Conservation (phyloP, 495 filamentous ascomycete species). For the Immersiella caudata region DNA sequence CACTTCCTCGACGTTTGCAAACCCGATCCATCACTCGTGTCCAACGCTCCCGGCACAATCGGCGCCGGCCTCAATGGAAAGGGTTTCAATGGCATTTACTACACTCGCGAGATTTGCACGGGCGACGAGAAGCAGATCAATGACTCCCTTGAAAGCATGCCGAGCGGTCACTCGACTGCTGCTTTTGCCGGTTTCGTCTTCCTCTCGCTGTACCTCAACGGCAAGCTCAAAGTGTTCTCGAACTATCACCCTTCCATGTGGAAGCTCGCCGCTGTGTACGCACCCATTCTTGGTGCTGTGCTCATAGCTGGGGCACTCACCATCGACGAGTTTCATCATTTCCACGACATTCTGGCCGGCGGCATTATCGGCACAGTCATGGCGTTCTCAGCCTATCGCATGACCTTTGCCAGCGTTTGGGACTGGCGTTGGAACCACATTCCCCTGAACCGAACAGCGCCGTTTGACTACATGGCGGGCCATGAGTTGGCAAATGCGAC, state of each 20-base stretch:
- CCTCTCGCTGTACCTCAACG: constrained; percentile 65
- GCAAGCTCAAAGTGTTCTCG: constrained; percentile 63
- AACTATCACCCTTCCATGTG: constrained; percentile 65
- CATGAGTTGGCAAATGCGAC: constrained; percentile 5
- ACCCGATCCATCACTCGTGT: constrained; percentile 48
- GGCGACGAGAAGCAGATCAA: constrained; percentile 48
- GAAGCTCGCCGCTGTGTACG: constrained; percentile 61
- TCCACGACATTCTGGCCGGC: constrained; percentile 62
- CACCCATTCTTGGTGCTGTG: constrained; percentile 59
- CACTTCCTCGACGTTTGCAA: constrained; percentile 61
- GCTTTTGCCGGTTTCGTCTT: constrained; percentile 62
- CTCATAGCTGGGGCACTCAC: constrained; percentile 62
- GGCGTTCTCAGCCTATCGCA: constrained; percentile 60
- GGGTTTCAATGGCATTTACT: constrained; percentile 52
- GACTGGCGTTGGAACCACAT: constrained; percentile 62
- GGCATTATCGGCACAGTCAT: constrained; percentile 59
- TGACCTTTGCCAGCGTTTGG: constrained; percentile 61
- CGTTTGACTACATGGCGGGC: background rate
- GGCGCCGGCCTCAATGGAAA: constrained; percentile 41
- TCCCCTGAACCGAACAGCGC: constrained; percentile 38
- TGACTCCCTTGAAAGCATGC: constrained; percentile 60
- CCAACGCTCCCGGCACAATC: constrained; percentile 31
- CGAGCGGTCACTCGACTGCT: constrained; percentile 60
- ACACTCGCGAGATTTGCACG: constrained; percentile 52
- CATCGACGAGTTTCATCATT: constrained; percentile 64